These are phyloP conservation scores for Pyropia yezoensis DNA, from an alignment of 23 red algal genomes.

Conservation along the genomic window DNA sequence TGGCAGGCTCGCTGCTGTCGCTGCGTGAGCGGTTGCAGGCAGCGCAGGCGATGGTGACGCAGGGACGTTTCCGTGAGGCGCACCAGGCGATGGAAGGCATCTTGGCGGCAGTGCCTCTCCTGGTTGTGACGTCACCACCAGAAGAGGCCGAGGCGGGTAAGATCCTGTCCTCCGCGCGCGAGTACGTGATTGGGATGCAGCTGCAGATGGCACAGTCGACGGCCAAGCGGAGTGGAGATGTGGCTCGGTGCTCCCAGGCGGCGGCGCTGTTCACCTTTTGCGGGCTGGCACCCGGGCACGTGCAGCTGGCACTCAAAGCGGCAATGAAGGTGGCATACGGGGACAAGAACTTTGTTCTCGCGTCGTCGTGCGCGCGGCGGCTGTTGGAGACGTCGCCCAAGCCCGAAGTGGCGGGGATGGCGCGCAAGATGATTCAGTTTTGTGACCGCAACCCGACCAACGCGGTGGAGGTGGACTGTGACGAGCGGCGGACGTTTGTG, in stretches of 20 bases:
- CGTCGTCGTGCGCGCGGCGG: slow-evolving; percentile 65
- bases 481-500: slow-evolving; percentile 55
- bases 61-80: slow-evolving; percentile 77
- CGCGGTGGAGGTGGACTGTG: slow-evolving; percentile 49
- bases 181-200: slow-evolving; percentile 85
- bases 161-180: slow-evolving; percentile 57
- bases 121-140: slow-evolving; percentile 32
- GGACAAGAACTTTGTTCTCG: slow-evolving; percentile 61
- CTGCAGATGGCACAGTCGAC: slow-evolving; percentile 49
- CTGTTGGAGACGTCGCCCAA: slow-evolving; percentile 68
- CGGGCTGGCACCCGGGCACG: slow-evolving; percentile 70
- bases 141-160: slow-evolving; percentile 61
- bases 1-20: slow-evolving; percentile 24
- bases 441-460: slow-evolving; percentile 81
- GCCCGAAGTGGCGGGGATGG: slow-evolving; percentile 36
- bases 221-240: slow-evolving; percentile 56
- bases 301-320: slow-evolving; percentile 78
- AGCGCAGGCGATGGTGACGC: slow-evolving; percentile 45
- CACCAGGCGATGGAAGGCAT: slow-evolving; percentile 31
- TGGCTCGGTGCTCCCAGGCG: slow-evolving; percentile 51
- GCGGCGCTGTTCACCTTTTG: slow-evolving; percentile 91
- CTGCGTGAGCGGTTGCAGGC: slow-evolving; percentile 39
- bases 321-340: slow-evolving; percentile 95
- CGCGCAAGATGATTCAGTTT: slow-evolving; percentile 77
- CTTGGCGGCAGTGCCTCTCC: slow-evolving; percentile 59